Conservation (phyloP, 257 asterid species). For the Cruciata laevipes region DNA sequence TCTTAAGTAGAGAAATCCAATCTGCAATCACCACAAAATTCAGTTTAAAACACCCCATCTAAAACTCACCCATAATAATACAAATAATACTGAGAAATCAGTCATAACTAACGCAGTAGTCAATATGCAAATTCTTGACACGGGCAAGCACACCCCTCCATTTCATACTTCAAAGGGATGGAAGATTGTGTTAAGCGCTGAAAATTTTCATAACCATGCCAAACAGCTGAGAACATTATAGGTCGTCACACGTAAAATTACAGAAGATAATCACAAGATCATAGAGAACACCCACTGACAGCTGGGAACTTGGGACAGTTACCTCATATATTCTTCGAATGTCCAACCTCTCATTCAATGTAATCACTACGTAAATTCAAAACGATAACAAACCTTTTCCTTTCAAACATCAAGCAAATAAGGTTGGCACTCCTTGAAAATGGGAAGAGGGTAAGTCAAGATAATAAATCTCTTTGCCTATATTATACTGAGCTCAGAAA, state of each 20-base stretch:
- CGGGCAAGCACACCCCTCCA: constrained; percentile 5
- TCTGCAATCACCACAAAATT: constrained; percentile 29
- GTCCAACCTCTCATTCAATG: background rate
- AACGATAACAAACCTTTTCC: background rate
- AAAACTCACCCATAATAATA: background rate
- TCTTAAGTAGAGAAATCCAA: constrained; percentile 88
- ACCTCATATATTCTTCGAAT: background rate
- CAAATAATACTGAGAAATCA: background rate
- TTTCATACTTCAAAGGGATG: background rate
- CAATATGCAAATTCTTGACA: background rate
- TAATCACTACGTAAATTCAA: too few species aligned
- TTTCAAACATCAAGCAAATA: background rate
- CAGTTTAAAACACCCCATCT: constrained; percentile 7
- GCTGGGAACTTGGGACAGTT: background rate
- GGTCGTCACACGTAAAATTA: background rate
- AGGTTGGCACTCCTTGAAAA: background rate
- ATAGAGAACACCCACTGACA: background rate
- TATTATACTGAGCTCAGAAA: background rate
- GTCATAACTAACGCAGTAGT: background rate
- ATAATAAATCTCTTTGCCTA: background rate
- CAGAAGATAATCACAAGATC: background rate
- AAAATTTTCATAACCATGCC: background rate
- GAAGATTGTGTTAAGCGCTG: background rate
- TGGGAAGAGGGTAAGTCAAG: background rate
- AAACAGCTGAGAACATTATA: background rate